These are phyloP conservation scores for Pseudonitzschia multiseries DNA, from an alignment of 108 stramenopile genomes.

Conservation along the genomic window DNA sequence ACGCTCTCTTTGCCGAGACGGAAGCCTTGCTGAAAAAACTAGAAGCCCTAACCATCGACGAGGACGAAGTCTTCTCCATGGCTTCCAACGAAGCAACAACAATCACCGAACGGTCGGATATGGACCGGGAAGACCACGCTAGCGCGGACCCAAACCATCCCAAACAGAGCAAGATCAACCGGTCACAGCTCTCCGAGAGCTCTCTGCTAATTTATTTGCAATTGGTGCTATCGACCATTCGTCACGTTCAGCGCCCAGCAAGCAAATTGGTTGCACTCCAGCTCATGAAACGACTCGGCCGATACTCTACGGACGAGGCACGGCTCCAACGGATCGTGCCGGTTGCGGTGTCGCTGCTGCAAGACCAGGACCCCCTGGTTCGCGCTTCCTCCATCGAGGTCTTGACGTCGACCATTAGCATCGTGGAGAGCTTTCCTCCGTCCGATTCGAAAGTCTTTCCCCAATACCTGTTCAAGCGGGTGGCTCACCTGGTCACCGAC, in stretches of 20 bases:
- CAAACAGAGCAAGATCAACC: conserved; percentile 4
- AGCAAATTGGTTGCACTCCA: conserved; percentile 88
- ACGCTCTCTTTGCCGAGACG: conserved; percentile 40
- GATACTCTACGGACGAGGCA: conserved; percentile 80
- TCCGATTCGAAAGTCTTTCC: conserved; percentile 93
- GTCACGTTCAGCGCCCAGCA: conserved; percentile 87
- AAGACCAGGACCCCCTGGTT: conserved; percentile 88
- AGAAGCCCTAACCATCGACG: conserved; percentile 41
- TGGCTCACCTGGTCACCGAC: conserved; percentile 86
- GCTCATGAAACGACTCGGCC: conserved; percentile 77
- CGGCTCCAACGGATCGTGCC: conserved; percentile 94
- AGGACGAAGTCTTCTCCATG: conserved; percentile 19
- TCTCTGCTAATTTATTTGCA: conserved; percentile 85
- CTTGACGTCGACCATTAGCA: conserved; percentile 64
- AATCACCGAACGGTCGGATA: neutral
- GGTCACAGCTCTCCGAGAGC: conserved; percentile 39
- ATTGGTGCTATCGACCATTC: conserved; percentile 77
- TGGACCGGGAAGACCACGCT: neutral
- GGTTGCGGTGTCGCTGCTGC: conserved; percentile 70
- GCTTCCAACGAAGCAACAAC: conserved; percentile 7
- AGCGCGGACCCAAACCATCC: neutral
- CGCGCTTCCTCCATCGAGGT: conserved; percentile 75
- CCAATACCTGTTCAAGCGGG: conserved; percentile 92
- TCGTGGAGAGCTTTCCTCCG: conserved; percentile 80
- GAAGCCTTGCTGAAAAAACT: conserved; percentile 42